A percentile compares a stretch with the other conserved stretches of the same genome.
Conservation (phyloP, 768 basidiomycete species). For the Auricularia auricula-judae region DNA sequence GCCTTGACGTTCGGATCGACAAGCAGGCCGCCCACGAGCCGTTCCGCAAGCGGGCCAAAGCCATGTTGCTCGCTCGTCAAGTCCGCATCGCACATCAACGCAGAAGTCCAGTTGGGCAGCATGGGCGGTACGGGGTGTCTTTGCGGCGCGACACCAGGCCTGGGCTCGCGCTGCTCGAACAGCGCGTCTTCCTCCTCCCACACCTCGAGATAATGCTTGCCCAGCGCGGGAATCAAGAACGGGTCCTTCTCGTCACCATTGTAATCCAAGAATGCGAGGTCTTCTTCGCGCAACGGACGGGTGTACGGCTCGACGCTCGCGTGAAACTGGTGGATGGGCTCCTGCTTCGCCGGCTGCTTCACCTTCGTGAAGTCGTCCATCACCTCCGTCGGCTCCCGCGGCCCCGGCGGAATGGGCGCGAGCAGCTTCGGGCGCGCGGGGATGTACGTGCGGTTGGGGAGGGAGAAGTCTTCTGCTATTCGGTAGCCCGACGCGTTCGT, state of each 20-base stretch:
- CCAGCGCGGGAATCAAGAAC: slow-evolving; percentile 77
- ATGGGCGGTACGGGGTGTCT: slow-evolving; percentile 29
- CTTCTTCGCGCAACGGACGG: slow-evolving; percentile 85
- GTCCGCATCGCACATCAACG: slow-evolving; percentile 63
- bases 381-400: slow-evolving; percentile 74
- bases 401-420: slow-evolving; percentile 59
- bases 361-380: slow-evolving; percentile 80
- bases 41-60: slow-evolving; percentile 80
- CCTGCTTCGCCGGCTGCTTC: slow-evolving; percentile 61
- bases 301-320: slow-evolving; percentile 83
- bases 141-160: slow-evolving; percentile 30
- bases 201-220: slow-evolving; percentile 75
- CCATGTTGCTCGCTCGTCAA: slow-evolving; percentile 64
- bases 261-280: slow-evolving; percentile 86
- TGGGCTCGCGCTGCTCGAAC: slow-evolving; percentile 27
- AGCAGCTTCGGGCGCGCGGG: slow-evolving; percentile 53
- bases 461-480: slow-evolving; percentile 36
- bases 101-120: slow-evolving; percentile 71
- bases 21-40: slow-evolving; percentile 63
- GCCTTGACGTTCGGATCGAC: slow-evolving; percentile 31
- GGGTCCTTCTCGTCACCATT: slow-evolving; percentile 81
- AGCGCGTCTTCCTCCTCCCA: slow-evolving; percentile 89
- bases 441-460: slow-evolving; percentile 43
- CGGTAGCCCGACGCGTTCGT: slow-evolving; percentile 26
- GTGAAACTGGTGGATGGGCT: slow-evolving; percentile 68